Evolutionary conservation across 139 green algal species (phyloP).

Genomic region (Protoeuglena noctilucae): DNA sequence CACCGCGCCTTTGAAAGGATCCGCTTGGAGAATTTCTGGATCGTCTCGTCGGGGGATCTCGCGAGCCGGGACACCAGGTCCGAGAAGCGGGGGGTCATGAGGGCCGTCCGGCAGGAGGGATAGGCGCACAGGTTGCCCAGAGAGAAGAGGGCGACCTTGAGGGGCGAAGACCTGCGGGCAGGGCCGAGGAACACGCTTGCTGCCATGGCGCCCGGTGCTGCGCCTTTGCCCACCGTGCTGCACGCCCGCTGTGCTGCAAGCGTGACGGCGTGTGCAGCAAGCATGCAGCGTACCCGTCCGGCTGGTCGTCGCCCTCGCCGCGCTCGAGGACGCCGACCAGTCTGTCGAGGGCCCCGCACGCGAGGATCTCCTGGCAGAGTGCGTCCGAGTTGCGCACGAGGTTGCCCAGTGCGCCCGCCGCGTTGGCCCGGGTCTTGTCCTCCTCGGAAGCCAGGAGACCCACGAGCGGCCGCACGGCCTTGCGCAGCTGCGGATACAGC

Average conservation of each 20-base stretch:
- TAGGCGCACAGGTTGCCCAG: constrained; percentile 79
- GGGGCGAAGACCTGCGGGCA: constrained; percentile 25
- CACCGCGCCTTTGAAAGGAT: no score
- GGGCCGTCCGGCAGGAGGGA: constrained; percentile 26
- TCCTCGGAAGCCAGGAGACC: constrained; percentile 47
- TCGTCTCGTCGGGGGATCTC: constrained; percentile 17
- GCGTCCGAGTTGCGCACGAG: constrained; percentile 63
- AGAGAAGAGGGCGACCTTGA: constrained; percentile 82
- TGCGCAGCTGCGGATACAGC: constrained; percentile 62
- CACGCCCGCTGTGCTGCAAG: neutral
- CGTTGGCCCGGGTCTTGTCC: constrained; percentile 83
- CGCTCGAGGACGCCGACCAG: constrained; percentile 30
- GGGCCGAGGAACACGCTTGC: constrained; percentile 1
- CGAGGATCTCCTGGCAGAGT: constrained; percentile 60
- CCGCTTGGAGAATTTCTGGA: no score
- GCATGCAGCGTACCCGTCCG: constrained; percentile 3
- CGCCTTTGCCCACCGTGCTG: constrained; percentile 4
- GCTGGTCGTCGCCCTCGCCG: neutral
- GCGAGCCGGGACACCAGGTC: constrained; percentile 22
- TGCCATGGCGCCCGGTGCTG: neutral
- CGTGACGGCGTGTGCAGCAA: constrained; percentile 2
- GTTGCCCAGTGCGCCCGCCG: constrained; percentile 86
- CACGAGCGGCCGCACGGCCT: constrained; percentile 53
- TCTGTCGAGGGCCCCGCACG: constrained; percentile 6
- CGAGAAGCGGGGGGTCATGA: constrained; percentile 24